A percentile compares a stretch with the other conserved stretches of the same genome.
phyloP scores from a whole-genome alignment of 2,329 filamentous ascomycete species.

The Cryphonectria naterciae region DNA sequence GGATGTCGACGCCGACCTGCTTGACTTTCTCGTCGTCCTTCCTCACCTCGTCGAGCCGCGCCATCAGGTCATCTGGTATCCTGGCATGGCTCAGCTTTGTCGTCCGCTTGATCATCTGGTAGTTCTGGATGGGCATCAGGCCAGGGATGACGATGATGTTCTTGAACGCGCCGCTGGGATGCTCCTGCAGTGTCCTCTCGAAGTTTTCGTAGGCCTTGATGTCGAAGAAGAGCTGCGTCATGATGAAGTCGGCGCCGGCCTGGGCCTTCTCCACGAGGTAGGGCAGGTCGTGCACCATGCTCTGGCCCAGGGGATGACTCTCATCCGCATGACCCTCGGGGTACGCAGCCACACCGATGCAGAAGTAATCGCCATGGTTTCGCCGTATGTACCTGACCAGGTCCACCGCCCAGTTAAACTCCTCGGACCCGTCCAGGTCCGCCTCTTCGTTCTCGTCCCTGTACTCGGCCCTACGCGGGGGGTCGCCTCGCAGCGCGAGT shows the following conservation, averaged over 20 bases:
- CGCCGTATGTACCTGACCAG: constrained; percentile 86
- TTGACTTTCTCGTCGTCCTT: constrained; percentile 83
- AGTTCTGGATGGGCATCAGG: constrained; percentile 96
- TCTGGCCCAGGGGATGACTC: constrained; percentile 73
- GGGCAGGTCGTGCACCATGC: constrained; percentile 78
- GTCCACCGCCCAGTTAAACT: constrained; percentile 88
- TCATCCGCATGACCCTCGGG: constrained; percentile 95
- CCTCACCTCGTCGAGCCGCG: constrained; percentile 72
- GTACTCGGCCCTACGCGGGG: constrained; percentile 88
- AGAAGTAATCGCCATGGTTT: constrained; percentile 92
- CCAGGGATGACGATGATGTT: constrained; percentile 89
- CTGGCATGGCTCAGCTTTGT: constrained; percentile 92
- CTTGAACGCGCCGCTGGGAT: constrained; percentile 84
- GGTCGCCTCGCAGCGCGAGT: constrained; percentile 87
- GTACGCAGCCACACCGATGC: constrained; percentile 91
- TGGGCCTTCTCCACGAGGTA: constrained; percentile 88
- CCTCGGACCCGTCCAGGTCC: constrained; percentile 72
- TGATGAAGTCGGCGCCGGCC: constrained; percentile 95
- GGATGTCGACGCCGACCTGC: constrained; percentile 76
- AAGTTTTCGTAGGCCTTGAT: constrained; percentile 80
- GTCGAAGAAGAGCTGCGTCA: constrained; percentile 98
- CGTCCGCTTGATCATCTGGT: constrained; percentile 91
- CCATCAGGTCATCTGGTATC: constrained; percentile 72
- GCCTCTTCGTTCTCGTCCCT: constrained; percentile 61
- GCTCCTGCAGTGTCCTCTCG: constrained; percentile 74